These are phyloP conservation scores for Zoysia matrella DNA, from an alignment of 202 grass and related monocot genomes.

Conservation along the genomic window DNA sequence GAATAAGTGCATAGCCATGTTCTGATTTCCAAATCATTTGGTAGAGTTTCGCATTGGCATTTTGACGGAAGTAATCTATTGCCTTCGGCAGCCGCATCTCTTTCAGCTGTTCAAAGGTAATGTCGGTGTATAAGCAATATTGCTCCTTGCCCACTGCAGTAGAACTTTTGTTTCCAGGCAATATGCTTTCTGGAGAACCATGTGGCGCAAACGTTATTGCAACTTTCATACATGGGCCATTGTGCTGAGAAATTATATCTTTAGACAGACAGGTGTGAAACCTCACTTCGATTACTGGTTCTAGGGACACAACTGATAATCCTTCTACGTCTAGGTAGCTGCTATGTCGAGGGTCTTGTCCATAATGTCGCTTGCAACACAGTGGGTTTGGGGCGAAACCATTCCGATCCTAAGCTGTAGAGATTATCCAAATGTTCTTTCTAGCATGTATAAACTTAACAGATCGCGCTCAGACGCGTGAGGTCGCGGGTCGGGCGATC, in stretches of 20 bases:
- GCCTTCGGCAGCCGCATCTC: conserved; percentile 20
- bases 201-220: background rate
- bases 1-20: background rate
- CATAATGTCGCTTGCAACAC: conserved; percentile 1
- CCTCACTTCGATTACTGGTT: background rate
- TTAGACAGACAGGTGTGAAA: background rate
- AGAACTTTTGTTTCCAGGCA: background rate
- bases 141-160: background rate
- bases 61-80: background rate
- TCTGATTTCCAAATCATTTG: conserved; percentile 25
- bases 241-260: background rate
- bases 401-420: background rate
- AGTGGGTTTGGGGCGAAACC: background rate
- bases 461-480: no score
- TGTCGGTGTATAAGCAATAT: background rate
- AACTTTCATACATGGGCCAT: background rate
- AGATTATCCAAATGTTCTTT: background rate
- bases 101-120: conserved; percentile 10
- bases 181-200: background rate
- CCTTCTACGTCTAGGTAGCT: background rate
- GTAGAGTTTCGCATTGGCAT: background rate
- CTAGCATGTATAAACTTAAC: background rate
- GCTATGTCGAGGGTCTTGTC: background rate
- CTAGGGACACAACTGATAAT: background rate
- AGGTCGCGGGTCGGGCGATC: no score